phyloP scores from a whole-genome alignment of 192 early-diverging fungal genomes.

The Obelidium mucronatum region DNA sequence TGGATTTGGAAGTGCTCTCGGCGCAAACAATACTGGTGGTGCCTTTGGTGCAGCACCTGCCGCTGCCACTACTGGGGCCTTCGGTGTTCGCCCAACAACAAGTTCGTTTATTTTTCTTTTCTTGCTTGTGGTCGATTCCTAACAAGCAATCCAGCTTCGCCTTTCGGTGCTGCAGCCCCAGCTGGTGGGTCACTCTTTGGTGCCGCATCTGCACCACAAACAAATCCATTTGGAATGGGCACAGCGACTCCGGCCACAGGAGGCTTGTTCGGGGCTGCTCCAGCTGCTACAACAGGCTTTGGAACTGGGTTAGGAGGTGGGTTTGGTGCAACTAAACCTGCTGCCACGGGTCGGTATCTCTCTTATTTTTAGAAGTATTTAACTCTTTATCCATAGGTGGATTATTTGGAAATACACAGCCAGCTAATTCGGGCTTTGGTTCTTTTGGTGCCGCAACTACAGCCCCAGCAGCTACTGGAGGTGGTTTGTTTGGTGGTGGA shows the following conservation, averaged over 20 bases:
- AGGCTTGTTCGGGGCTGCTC: slow-evolving; percentile 20
- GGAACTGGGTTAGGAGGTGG: slow-evolving; percentile 18
- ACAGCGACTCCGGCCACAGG: background rate
- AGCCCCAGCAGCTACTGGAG: slow-evolving; percentile 13
- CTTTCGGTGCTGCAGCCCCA: slow-evolving; percentile 18
- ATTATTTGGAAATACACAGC: slow-evolving; percentile 47
- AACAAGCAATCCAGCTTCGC: slow-evolving; percentile 1
- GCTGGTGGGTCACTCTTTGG: slow-evolving; percentile 21
- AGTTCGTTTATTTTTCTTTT: background rate
- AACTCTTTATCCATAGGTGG: slow-evolving; percentile 38
- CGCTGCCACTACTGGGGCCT: slow-evolving; percentile 40
- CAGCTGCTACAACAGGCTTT: slow-evolving; percentile 23
- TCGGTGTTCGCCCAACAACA: slow-evolving; percentile 38
- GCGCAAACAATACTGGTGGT: slow-evolving; percentile 45
- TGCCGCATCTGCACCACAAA: slow-evolving; percentile 2
- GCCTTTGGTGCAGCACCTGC: background rate
- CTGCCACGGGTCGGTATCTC: no score
- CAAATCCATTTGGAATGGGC: slow-evolving; percentile 17
- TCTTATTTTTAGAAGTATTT: slow-evolving; percentile 11
- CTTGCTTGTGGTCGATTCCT: background rate
- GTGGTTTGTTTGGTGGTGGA: slow-evolving; percentile 41
- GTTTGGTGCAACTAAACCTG: slow-evolving; percentile 23
- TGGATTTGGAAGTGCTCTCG: slow-evolving; percentile 46
- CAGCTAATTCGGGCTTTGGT: slow-evolving; percentile 40
- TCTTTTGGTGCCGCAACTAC: slow-evolving; percentile 40